Base-by-base conservation (phyloP, 1,284 basidiomycete species). In the Puccinia novopanici region DNA sequence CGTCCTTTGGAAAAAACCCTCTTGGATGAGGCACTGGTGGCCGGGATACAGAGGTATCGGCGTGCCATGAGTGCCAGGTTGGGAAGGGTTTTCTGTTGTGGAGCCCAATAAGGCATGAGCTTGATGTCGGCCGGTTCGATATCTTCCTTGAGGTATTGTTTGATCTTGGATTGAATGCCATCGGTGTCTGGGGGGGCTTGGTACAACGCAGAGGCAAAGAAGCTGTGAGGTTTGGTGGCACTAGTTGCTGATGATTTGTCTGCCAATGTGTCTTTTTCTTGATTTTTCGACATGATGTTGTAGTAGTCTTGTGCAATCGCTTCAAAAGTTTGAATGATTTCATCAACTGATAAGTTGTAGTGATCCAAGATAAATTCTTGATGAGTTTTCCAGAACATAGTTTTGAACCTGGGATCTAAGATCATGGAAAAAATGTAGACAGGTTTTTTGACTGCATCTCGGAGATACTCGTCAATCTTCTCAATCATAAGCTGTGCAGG, bases 1-100 rank as follows among this genome's bases (percentile, higher is more conserved):
- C 24, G 48, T 19, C 70, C 70, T 12, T 55, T 52, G 30, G 70
- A 72, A 22, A 72, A 72, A 27, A 72, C 70, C 24, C 27, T 10
- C 19, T 72, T n/a, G 10, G 70, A 72, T 8, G 50, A 3, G 3
- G 70, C 70, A 54, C 70, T 72, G 34, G 70, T 72, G 6, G 70
- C 70, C 19, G 48, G 70, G 6, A 54, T 54, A 4, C 24, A n/a
- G 10, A 54, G 48, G 48, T 30, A 72, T 3, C 15, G n/a, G 6
- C 42, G 27, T 4, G 70, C 45, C 48, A 72, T 72, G 15, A 3
- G 3, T 24, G n/a, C 12, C 19, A 68, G 12, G 27, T 10, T 68
- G 3, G 42, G 67, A 48, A 68, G 17, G 45, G 6, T 52, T 68
- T 27, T 68, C 19, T 61, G 59, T 37, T 30, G 15, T 37, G 30